Base-by-base conservation (phyloP, 768 basidiomycete genomes). In the Serendipita sp. region DNA sequence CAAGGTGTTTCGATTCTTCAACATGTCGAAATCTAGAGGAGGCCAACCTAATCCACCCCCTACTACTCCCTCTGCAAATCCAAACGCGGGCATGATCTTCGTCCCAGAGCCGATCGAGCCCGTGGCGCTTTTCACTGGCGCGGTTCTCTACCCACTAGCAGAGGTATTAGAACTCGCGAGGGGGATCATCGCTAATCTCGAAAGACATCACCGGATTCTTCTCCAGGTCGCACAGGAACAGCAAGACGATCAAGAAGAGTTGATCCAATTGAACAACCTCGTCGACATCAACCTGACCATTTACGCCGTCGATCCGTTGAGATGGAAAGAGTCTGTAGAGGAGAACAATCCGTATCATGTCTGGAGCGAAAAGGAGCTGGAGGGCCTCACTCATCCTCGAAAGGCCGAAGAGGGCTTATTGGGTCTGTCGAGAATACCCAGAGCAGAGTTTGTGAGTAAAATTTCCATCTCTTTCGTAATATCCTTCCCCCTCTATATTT, bases 331-430 rank as follows among this genome's bases (percentile, higher is more conserved):
- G 32, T 13, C 52, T 11, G 30, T 54, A 15, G 52, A 54, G 52
- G 52, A 54, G 52, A 32, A 54, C 13, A 54, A 54, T 54, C 52
- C 52, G 13, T 15, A 32, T 54, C 52, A 54, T 28, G 52, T 16
- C 15, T 54, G 52, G 52, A 32, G 52, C 13, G 15, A 15, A 2
- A 32, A 15, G 30, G 52, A 54, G 52, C 15, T 54, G 11, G 52
- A 54, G 11, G 15, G 52, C 52, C 28, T 54, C 13, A 16, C 52
- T 11, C 52, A 54, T 30, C 52, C 52, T n/a, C 13, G 52, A 54
- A 54, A 54, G 52, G 52, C 52, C 52, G 52, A 54, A 54, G 52
- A 54, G 52, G 52, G 52, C 28, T 28, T 54, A 32, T 28, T 54
- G 30, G 52, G 52, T 30, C 32, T 54, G 30, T 54, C 15, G 1